Conservation (phyloP, 768 basidiomycete genomes). For the Leccinum uliginosum region DNA sequence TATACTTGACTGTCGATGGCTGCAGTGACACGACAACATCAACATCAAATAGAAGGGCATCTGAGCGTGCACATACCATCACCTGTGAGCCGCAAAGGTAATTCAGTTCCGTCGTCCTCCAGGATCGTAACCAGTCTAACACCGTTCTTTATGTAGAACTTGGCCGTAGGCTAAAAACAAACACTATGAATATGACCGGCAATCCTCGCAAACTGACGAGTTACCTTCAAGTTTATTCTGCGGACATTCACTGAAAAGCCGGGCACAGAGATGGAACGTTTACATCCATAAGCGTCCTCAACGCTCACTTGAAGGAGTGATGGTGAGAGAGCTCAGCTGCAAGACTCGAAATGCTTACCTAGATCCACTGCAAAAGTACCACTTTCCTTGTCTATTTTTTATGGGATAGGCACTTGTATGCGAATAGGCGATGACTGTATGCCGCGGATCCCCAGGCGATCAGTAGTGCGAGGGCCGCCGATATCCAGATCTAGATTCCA, state of each 20-base stretch:
- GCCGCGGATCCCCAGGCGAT: conserved; percentile 49
- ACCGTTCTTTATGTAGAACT: conserved; percentile 70
- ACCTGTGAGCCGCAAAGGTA: conserved; percentile 87
- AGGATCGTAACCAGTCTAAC: conserved; percentile 60
- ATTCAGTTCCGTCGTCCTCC: conserved; percentile 64
- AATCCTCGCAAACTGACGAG: conserved; percentile 12
- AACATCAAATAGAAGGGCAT: neutral
- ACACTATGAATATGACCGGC: neutral
- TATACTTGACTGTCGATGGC: too few relatives aligned
- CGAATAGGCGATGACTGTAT: conserved; percentile 54
- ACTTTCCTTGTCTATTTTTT: conserved; percentile 58
- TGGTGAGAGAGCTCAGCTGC: conserved; percentile 1
- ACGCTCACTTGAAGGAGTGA: conserved; percentile 56
- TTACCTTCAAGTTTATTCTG: conserved; percentile 69
- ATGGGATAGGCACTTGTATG: conserved; percentile 64
- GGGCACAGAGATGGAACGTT: conserved; percentile 64
- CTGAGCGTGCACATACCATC: conserved; percentile 58
- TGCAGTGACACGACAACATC: conserved; percentile 28
- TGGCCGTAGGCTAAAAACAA: conserved; percentile 66
- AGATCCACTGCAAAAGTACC: conserved; percentile 79
- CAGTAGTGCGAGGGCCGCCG: conserved; percentile 65
- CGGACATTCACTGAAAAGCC: conserved; percentile 83
- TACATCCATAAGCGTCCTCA: conserved; percentile 86
- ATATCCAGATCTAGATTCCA: conserved; percentile 85
- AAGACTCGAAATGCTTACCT: conserved; percentile 37